A percentile compares a stretch with the other conserved stretches of the same genome.
Conservation (phyloP, 306 rosid species). For the Vicia faba region DNA sequence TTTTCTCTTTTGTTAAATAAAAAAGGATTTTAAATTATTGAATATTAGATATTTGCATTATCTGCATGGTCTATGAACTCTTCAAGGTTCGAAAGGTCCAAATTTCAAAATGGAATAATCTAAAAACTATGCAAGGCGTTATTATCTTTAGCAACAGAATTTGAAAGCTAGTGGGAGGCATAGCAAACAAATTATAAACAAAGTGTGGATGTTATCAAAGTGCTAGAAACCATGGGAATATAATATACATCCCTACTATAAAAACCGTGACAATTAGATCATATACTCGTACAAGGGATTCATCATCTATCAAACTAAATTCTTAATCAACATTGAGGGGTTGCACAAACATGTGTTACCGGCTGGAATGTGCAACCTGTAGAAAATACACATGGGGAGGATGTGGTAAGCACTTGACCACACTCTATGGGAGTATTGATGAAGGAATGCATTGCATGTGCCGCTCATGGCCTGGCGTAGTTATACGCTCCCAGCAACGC, state of each 20-base stretch:
- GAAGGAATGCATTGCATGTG: slow-evolving; percentile 71
- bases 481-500: slow-evolving; percentile 13
- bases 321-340: background rate
- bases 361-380: slow-evolving; percentile 52
- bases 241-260: background rate
- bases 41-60: no score
- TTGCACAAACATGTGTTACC: slow-evolving; percentile 52
- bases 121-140: slow-evolving; percentile 22
- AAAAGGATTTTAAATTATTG: no score
- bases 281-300: background rate
- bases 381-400: slow-evolving; percentile 58
- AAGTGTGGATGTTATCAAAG: slow-evolving; percentile 25
- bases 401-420: slow-evolving; percentile 56
- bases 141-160: slow-evolving; percentile 3
- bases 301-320: background rate
- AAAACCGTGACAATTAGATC: background rate
- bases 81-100: no score
- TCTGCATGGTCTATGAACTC: no score
- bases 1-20: no score
- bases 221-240: slow-evolving; percentile 1
- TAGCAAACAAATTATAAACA: background rate
- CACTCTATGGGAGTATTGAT: slow-evolving; percentile 54
- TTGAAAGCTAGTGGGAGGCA: background rate
- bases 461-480: slow-evolving; percentile 74
- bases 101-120: background rate